Percentiles rank a stretch among this genome's conserved stretches.
phyloP scores from a whole-genome alignment of 192 early-diverging fungal species.

The Umbelopsis vinacea region DNA sequence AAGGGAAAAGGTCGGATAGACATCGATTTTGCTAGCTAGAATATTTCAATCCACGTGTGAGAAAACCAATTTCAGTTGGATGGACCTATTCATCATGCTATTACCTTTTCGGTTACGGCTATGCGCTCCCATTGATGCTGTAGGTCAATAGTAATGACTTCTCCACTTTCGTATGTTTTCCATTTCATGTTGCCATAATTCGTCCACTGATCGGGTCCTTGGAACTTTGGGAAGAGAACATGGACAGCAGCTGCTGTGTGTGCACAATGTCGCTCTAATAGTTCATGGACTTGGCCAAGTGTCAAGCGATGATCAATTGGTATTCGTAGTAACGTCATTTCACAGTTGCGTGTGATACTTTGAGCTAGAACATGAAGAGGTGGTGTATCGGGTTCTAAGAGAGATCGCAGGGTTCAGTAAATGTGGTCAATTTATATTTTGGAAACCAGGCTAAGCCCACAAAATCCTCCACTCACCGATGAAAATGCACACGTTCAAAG shows the following conservation, averaged over 20 bases:
- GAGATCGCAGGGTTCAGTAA: not conserved
- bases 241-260: not conserved
- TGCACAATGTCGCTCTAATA: slow-evolving; percentile 19
- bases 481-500: slow-evolving; percentile 26
- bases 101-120: slow-evolving; percentile 35
- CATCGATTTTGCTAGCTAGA: not conserved
- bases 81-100: not conserved
- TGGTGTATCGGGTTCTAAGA: slow-evolving; percentile 1
- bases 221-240: slow-evolving; percentile 19
- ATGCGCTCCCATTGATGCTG: slow-evolving; percentile 31
- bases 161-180: slow-evolving; percentile 23
- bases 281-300: slow-evolving; percentile 4
- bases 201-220: slow-evolving; percentile 23
- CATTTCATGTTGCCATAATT: slow-evolving; percentile 1
- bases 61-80: not conserved
- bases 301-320: slow-evolving; percentile 32
- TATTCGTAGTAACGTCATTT: slow-evolving; percentile 16
- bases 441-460: not conserved
- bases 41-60: not conserved
- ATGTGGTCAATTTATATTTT: not conserved
- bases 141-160: slow-evolving; percentile 27
- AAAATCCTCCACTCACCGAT: too few species aligned
- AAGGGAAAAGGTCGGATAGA: not conserved
- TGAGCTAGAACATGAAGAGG: not conserved
- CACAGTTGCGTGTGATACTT: slow-evolving; percentile 2